Evolutionary conservation across 202 grass and related monocot genomes (phyloP), one percentile per base, ranked within the genome.

Genomic region (Zoysia matrella): DNA sequence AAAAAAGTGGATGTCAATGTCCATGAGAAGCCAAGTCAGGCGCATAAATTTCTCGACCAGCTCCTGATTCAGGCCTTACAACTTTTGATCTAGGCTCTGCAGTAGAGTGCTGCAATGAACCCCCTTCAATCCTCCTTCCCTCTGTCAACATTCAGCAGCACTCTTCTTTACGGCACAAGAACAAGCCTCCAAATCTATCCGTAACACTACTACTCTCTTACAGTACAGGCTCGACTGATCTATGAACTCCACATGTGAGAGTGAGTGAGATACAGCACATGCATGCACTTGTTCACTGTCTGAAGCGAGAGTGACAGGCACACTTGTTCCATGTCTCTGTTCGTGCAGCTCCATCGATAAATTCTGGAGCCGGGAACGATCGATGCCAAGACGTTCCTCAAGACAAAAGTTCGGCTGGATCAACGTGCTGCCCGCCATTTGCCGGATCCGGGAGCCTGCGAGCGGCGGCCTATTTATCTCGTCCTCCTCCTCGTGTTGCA

Each of bases 291-390:
- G 0, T 11, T 41, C 44, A 36, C 5, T 47, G 3, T 54, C 9
- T 52, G 1, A 4, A 36, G 30, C 30, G 30, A 79, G 45, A 54
- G 5, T 5, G 2, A 54, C 5, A 79, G 5, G 51, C 65, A 30
- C 74, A 76, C 56, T 79, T 80, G 65, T 69, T 69, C 60, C 6
- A 47, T 64, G 65, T 69, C 65, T 47, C 52, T 80, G 52, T 48
- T 45, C 65, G 8, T 22, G 8, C 43, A 2, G 18, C 52, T 14
- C 3, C 48, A 52, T 78, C 61, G 44, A 76, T 15, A 62, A 49
- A 9, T 8, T 16, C 3, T 58, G 41, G 4, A 58, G 44, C 52
- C 7, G 22, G 30, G 30, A 36, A 36, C 1, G 22, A 15, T 4
- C 41, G 50, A 8, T 2, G 15, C 56, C 64, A 67, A 54, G 76